Evolutionary conservation across 352 stramenopile genomes (phyloP), one percentile per base, ranked within the genome.

Genomic region (Halophytophthora batemanensis): DNA sequence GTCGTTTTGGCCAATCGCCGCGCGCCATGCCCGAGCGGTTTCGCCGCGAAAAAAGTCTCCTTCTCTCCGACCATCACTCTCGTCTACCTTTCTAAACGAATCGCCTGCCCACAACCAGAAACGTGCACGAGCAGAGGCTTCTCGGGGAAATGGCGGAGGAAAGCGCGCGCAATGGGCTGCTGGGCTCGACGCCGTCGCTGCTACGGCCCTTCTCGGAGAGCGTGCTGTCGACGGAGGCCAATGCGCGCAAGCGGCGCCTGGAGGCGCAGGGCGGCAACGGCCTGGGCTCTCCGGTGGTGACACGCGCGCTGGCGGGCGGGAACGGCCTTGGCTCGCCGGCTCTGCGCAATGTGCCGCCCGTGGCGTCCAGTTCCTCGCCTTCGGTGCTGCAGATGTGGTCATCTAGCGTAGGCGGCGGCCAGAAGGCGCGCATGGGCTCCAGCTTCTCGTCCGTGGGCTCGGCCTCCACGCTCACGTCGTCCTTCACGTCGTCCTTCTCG

Each of bases 361-460:
- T 45, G 42, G 15, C 36, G 39, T 38, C 38, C 21, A 42, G 50
- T 14, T 56, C 34, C 54, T 41, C 50, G 6, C 37, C 61, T 19
- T 56, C 53, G 0, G 53, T 68, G 19, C 62, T 67, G 29, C 62
- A 69, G n/a, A 53, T 69, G 45, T 61, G 59, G 40, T 57, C 50
- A 3, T 39, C 51, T 21, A 56, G 40, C 31, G 35, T 47, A 11
- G 25, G 42, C 56, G 17, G 28, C 4, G 41, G 53, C 5, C 40
- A 41, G 41, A 56, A 38, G 7, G 10, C 35, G 21, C 41, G 41
- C 11, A 19, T 56, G 22, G 39, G 41, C 38, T 28, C 10, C 33
- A 60, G 45, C 28, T 68, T 68, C 40, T 55, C 60, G 31, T 61
- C 59, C 6, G 11, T 38, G 21, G 36, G 19, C 12, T 25, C 29